A percentile compares a stretch with the other conserved stretches of the same genome.
Evolutionary conservation across 441 rosid genomes (phyloP).

Genomic region (Mallotus repandus): DNA sequence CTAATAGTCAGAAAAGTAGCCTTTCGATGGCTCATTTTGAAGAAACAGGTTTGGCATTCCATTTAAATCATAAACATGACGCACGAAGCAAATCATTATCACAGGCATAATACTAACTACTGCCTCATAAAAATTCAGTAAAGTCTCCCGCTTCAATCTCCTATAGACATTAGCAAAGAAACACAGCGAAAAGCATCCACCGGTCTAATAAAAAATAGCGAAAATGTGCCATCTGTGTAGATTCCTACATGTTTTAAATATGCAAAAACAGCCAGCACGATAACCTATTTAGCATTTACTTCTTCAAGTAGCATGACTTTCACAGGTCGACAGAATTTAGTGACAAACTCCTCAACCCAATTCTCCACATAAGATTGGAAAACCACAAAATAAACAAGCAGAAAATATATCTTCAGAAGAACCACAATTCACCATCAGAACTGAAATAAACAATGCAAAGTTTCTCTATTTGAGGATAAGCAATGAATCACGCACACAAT

Average conservation of each 20-base stretch:
- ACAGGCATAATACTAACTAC: not conserved
- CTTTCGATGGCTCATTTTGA: not conserved
- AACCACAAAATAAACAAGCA: too few relatives aligned
- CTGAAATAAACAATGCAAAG: not conserved
- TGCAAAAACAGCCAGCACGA: not conserved
- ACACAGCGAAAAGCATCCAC: not conserved
- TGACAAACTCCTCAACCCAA: too few relatives aligned
- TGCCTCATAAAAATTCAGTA: not conserved
- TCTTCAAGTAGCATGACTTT: not conserved
- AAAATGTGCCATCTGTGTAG: not conserved
- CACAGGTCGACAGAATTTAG: too few relatives aligned
- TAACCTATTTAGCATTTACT: not conserved
- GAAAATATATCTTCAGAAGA: not conserved
- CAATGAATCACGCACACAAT: not conserved
- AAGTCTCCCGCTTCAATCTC: not conserved
- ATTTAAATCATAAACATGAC: not conserved
- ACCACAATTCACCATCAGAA: not conserved
- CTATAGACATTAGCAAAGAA: conserved; percentile 1
- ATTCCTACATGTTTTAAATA: not conserved
- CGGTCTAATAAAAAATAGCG: not conserved
- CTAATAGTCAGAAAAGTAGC: not conserved
- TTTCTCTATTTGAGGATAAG: not conserved
- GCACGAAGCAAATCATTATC: not conserved
- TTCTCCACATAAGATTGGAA: too few relatives aligned
- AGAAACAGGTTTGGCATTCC: not conserved